Percentiles rank a stretch among this genome's conserved stretches.
Evolutionary conservation across 495 filamentous ascomycete species (phyloP).

Genomic region (Neurospora terricola): DNA sequence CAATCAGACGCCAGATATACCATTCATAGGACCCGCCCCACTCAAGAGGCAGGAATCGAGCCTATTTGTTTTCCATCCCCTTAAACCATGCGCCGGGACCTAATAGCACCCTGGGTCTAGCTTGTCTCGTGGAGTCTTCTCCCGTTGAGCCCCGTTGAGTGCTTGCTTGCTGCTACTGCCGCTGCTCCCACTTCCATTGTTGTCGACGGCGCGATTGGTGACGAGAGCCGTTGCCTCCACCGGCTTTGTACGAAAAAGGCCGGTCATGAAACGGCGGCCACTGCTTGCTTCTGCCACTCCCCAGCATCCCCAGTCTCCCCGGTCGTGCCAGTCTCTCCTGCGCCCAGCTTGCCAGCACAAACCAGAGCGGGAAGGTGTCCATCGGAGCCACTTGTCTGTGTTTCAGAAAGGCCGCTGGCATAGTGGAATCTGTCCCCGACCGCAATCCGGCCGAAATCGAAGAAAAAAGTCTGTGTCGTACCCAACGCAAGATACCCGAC

Average conservation of each 20-base stretch:
- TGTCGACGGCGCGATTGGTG: constrained; percentile 14
- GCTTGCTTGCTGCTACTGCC: not conserved
- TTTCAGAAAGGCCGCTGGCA: constrained; percentile 19
- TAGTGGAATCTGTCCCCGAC: constrained; percentile 8
- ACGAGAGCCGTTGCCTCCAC: constrained; percentile 6
- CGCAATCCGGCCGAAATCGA: constrained; percentile 13
- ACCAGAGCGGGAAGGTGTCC: constrained; percentile 1
- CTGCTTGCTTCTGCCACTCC: constrained; percentile 7
- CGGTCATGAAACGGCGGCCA: constrained; percentile 6
- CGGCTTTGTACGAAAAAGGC: constrained; percentile 5
- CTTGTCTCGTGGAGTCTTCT: constrained; percentile 1
- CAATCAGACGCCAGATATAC: not conserved
- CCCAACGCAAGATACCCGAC: constrained; percentile 1
- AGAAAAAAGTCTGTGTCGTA: constrained; percentile 7
- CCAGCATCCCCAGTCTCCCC: not conserved
- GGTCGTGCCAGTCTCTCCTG: not conserved
- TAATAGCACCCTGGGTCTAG: not conserved
- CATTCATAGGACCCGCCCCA: not conserved
- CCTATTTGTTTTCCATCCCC: not conserved
- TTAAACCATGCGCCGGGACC: constrained; percentile 9
- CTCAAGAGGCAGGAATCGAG: not conserved
- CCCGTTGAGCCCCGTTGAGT: not conserved
- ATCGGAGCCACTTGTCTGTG: constrained; percentile 21
- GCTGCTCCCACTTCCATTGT: not conserved
- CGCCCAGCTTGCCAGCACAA: not conserved